Percentiles rank a stretch among this genome's conserved stretches.
phyloP scores from a whole-genome alignment of 768 basidiomycete species.

The Inosperma sp. region DNA sequence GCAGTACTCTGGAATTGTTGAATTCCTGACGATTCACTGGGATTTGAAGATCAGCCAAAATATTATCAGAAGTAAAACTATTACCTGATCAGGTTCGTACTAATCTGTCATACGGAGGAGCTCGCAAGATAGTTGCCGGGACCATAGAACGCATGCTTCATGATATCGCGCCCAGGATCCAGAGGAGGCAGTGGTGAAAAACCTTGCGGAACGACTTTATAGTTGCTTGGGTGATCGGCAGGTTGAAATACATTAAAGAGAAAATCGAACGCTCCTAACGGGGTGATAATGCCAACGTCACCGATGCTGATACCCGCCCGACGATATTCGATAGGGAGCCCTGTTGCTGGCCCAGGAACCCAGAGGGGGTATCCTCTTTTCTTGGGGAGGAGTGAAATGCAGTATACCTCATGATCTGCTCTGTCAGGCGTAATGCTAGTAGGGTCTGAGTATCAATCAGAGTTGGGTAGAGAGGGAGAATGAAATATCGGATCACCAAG shows the following conservation, averaged over 20 bases:
- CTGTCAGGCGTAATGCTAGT: not conserved
- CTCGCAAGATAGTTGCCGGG: slow-evolving; percentile 11
- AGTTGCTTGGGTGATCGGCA: slow-evolving; percentile 25
- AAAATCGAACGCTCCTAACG: slow-evolving; percentile 31
- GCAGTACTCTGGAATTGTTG: slow-evolving; percentile 10
- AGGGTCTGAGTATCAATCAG: not conserved
- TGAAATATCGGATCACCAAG: not conserved
- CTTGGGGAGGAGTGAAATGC: slow-evolving; percentile 12
- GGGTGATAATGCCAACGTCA: slow-evolving; percentile 36
- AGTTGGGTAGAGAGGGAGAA: not conserved
- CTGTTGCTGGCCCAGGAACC: slow-evolving; percentile 28
- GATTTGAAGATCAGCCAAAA: not conserved
- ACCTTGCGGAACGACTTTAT: slow-evolving; percentile 23
- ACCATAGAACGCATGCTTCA: slow-evolving; percentile 5
- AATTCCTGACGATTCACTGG: not conserved
- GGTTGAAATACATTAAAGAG: slow-evolving; percentile 36
- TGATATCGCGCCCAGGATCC: slow-evolving; percentile 1
- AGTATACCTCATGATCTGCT: slow-evolving; percentile 12
- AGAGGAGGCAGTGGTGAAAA: slow-evolving; percentile 8
- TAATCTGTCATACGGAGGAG: slow-evolving; percentile 4
- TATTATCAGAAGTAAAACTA: slow-evolving; percentile 1
- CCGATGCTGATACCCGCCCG: slow-evolving; percentile 32
- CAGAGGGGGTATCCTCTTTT: slow-evolving; percentile 33
- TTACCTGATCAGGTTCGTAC: not conserved
- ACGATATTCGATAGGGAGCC: slow-evolving; percentile 23